Evolutionary conservation across 768 basidiomycete genomes (phyloP), one percentile per base, ranked within the genome.

Genomic region (Tricholoma saponaceum): DNA sequence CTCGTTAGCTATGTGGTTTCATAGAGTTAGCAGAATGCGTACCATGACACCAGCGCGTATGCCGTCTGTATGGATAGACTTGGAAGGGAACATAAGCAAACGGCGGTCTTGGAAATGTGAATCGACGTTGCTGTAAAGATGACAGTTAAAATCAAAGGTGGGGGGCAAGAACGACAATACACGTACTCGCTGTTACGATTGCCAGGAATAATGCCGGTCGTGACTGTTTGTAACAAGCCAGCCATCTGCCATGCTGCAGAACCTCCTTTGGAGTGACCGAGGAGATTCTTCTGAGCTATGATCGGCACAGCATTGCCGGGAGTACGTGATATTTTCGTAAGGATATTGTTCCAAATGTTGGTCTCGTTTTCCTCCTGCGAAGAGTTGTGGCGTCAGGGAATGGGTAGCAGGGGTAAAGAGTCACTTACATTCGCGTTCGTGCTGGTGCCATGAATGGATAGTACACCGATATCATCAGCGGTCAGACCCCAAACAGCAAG

Each of bases 231-330:
- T 55, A 94, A 73, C 55, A 98, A 79, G 63, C 97, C 97, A 65
- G 86, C 88, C 81, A 97, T 84, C 75, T 95, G 92, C 96, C 95
- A 98, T 1, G 95, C 91, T 55, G 96, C 96, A n/a, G 97, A 92
- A 59, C 96, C 97, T 72, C 97, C 97, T 80, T 99, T 99, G 10
- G 96, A 88, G 70, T 99, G 96, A 59, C 97, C 97, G 28, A 96
- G 89, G 51, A 99, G 80, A 71, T 90, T 93, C 83, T 99, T 99
- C 74, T 98, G 97, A 2, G 97, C 94, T 72, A 98, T 89, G 67
- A 97, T 86, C 4, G 97, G 97, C 49, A 96, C 87, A n/a, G 95
- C 95, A 71, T 98, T 98, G 54, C 97, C 96, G 37, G 87, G 84
- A 6, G 93, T 92, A 60, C 97, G 92, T 39, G 85, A 84, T 62